Conservation (phyloP, 768 basidiomycete genomes). For the Leccinum aurantiacum region DNA sequence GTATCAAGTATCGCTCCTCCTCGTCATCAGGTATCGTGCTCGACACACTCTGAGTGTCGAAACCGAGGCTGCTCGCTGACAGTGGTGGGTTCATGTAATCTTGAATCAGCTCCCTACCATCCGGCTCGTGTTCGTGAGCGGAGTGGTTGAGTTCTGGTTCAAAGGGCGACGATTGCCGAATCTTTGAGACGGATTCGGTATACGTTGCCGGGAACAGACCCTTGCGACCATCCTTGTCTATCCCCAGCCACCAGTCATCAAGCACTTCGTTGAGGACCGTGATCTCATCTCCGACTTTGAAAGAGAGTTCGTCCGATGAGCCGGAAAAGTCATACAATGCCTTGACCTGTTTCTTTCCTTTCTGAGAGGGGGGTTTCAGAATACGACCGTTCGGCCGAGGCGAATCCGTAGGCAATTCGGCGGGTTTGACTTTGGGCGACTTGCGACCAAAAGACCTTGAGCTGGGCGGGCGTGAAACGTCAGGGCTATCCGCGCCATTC, state of each 20-base stretch:
- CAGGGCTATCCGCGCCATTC: conserved; percentile 18
- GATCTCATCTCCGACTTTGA: conserved; percentile 75
- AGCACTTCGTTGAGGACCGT: conserved; percentile 75
- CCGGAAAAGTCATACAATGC: conserved; percentile 77
- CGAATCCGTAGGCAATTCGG: conserved; percentile 26
- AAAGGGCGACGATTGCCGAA: conserved; percentile 30
- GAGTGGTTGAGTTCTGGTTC: conserved; percentile 29
- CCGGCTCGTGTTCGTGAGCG: conserved; percentile 21
- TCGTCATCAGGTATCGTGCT: conserved; percentile 46
- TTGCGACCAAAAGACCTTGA: conserved; percentile 34
- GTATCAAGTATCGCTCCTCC: conserved; percentile 39
- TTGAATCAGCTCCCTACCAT: conserved; percentile 22
- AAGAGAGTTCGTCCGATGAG: conserved; percentile 74
- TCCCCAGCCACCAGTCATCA: conserved; percentile 92
- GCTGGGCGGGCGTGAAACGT: conserved; percentile 36
- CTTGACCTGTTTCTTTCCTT: conserved; percentile 55
- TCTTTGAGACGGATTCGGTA: conserved; percentile 45
- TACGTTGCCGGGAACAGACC: conserved; percentile 84
- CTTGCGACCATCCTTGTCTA: conserved; percentile 56
- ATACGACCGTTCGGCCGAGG: conserved; percentile 38
- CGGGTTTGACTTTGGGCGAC: conserved; percentile 27
- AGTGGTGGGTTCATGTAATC: conserved; percentile 24
- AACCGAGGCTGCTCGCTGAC: conserved; percentile 23
- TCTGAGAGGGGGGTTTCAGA: conserved; percentile 49
- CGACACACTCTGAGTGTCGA: conserved; percentile 42